Conservation (phyloP, 1,284 basidiomycete species). For the Melampsora larici-populina region DNA sequence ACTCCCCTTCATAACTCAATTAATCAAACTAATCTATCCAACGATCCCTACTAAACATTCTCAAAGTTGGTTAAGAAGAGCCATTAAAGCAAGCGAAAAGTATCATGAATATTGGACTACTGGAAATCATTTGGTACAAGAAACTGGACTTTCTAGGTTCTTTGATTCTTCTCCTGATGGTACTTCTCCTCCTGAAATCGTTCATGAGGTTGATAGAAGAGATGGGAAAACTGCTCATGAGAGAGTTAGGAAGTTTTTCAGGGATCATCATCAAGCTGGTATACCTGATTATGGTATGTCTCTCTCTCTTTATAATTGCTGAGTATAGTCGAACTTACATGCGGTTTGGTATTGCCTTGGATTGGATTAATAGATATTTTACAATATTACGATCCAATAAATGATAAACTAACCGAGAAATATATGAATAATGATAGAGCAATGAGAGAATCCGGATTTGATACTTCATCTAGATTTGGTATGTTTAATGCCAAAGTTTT, state of each 20-base stretch:
- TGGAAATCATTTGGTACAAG: background rate
- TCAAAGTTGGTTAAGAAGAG: conserved; percentile 13
- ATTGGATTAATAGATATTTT: conserved; percentile 26
- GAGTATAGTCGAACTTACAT: no score
- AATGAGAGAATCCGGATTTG: conserved; percentile 37
- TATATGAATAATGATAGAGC: conserved; percentile 40
- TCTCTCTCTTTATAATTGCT: background rate
- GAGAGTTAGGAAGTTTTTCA: conserved; percentile 22
- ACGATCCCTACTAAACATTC: background rate
- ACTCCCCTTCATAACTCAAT: conserved; percentile 23
- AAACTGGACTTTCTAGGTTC: conserved; percentile 34
- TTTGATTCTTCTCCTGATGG: conserved; percentile 26
- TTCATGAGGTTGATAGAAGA: conserved; percentile 24
- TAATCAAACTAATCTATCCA: conserved; percentile 33
- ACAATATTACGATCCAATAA: conserved; percentile 33
- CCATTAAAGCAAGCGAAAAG: conserved; percentile 16
- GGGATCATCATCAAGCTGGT: conserved; percentile 1
- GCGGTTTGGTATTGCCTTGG: no score
- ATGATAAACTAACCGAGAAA: conserved; percentile 18
- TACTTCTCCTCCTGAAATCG: conserved; percentile 21
- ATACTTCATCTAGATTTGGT: conserved; percentile 29
- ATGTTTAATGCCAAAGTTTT: conserved; percentile 34
- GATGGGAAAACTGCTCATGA: conserved; percentile 22
- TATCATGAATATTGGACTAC: conserved; percentile 34
- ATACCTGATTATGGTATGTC: conserved; percentile 36